Evolutionary conservation across 371 early-diverging fungal species (phyloP).

Genomic region (Mortierella sp.): DNA sequence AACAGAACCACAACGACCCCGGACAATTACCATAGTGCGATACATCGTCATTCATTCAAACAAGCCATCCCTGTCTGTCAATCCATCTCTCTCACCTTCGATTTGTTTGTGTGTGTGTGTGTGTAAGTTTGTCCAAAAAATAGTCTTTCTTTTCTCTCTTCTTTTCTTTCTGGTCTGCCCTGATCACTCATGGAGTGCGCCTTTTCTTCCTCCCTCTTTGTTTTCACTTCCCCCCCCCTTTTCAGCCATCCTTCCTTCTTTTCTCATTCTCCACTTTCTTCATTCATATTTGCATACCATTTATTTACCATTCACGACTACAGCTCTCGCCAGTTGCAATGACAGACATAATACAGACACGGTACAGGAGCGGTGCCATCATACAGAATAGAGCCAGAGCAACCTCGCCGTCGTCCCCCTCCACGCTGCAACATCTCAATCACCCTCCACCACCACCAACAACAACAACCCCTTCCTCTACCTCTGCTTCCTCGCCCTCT

Average conservation of each 20-base stretch:
- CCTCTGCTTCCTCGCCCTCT: slow-evolving; percentile 4
- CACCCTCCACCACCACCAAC: neutral
- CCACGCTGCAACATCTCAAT: neutral
- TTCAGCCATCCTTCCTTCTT: neutral
- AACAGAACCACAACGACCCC: no score
- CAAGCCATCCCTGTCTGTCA: no score
- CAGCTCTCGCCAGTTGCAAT: neutral
- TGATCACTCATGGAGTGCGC: no score
- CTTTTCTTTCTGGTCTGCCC: neutral
- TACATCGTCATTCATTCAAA: no score
- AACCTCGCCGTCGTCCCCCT: neutral
- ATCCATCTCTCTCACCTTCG: no score
- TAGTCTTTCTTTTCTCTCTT: neutral
- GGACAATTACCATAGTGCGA: no score
- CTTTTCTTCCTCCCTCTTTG: neutral
- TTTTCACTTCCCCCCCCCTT: neutral
- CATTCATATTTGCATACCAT: neutral
- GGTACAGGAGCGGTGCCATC: slow-evolving; percentile 39
- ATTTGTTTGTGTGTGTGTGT: no score
- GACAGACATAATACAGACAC: slow-evolving; percentile 32
- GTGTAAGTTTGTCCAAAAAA: no score
- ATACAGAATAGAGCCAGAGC: slow-evolving; percentile 9
- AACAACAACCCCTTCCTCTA: slow-evolving; percentile 13
- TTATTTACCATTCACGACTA: neutral
- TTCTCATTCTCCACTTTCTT: neutral